These are phyloP conservation scores for Boletus rubescentipes DNA, from an alignment of 768 basidiomycete genomes.

Conservation along the genomic window DNA sequence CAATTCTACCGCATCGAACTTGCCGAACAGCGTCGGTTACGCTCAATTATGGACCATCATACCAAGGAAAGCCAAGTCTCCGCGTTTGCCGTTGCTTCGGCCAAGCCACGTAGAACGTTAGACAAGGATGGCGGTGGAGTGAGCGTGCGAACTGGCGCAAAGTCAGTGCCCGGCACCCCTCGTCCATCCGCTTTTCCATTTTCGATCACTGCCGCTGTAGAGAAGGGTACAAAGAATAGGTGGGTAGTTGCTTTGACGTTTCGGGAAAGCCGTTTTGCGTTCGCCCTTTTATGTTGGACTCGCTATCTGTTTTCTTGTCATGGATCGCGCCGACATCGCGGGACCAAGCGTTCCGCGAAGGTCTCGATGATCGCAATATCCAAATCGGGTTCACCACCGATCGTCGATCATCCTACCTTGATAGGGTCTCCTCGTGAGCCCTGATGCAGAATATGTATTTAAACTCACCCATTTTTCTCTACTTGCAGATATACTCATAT, in stretches of 20 bases:
- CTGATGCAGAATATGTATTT: not conserved
- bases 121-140: not conserved
- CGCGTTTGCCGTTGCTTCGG: not conserved
- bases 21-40: constrained; percentile 84
- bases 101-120: constrained; percentile 7
- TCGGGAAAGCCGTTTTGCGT: too few species aligned
- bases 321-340: not conserved
- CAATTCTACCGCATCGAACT: constrained; percentile 94
- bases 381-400: not conserved
- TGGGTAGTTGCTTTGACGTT: constrained; percentile 32
- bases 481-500: constrained; percentile 82
- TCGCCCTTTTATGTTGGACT: not conserved
- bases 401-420: constrained; percentile 6
- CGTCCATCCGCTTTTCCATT: constrained; percentile 58
- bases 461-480: constrained; percentile 8
- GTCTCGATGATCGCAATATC: not conserved
- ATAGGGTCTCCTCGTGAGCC: not conserved
- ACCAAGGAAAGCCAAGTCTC: constrained; percentile 51
- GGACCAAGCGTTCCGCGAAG: not conserved
- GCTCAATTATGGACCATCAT: constrained; percentile 92
- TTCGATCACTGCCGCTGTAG: constrained; percentile 93
- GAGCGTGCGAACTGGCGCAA: constrained; percentile 12
- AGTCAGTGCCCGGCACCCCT: constrained; percentile 20
- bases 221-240: constrained; percentile 94
- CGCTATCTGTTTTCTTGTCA: not conserved